These are phyloP conservation scores for Oxyria digyna DNA, from an alignment of 148 eudicot species.

Conservation along the genomic window DNA sequence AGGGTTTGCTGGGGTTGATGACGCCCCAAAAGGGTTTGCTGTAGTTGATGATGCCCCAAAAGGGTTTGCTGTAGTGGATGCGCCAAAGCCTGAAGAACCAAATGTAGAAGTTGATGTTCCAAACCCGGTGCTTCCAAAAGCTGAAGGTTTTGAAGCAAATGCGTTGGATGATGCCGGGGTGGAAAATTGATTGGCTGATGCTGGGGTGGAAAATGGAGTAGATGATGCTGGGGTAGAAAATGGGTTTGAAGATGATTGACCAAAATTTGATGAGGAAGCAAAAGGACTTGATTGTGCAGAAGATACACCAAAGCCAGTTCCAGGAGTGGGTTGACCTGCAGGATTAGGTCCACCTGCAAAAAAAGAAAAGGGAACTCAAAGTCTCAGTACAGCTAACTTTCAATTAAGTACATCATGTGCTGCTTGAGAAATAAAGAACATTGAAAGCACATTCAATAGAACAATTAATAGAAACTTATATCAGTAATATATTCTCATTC, in stretches of 20 bases:
- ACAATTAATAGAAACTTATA: neutral
- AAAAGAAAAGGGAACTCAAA: neutral
- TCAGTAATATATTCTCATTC: neutral
- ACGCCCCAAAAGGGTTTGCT: constrained; percentile 40
- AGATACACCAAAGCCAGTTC: constrained; percentile 34
- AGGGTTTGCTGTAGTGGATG: constrained; percentile 39
- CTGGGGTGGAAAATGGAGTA: constrained; percentile 23
- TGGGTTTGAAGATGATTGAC: constrained; percentile 56
- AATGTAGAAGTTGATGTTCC: constrained; percentile 47
- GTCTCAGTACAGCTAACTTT: neutral
- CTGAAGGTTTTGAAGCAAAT: constrained; percentile 51
- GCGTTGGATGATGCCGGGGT: neutral
- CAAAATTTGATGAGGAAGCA: constrained; percentile 42
- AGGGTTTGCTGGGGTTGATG: constrained; percentile 41
- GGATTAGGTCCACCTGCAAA: constrained; percentile 78
- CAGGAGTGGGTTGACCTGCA: constrained; percentile 51
- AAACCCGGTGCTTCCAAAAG: constrained; percentile 45
- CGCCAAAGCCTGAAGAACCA: too few relatives aligned
- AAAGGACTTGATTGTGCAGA: constrained; percentile 38
- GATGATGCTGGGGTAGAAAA: constrained; percentile 54
- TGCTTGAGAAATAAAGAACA: neutral
- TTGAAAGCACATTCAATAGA: neutral
- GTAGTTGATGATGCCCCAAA: constrained; percentile 57
- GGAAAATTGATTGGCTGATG: neutral
- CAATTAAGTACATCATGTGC: neutral